Evolutionary conservation across 345 rosid genomes (phyloP).

Genomic region (Ricinus communis): DNA sequence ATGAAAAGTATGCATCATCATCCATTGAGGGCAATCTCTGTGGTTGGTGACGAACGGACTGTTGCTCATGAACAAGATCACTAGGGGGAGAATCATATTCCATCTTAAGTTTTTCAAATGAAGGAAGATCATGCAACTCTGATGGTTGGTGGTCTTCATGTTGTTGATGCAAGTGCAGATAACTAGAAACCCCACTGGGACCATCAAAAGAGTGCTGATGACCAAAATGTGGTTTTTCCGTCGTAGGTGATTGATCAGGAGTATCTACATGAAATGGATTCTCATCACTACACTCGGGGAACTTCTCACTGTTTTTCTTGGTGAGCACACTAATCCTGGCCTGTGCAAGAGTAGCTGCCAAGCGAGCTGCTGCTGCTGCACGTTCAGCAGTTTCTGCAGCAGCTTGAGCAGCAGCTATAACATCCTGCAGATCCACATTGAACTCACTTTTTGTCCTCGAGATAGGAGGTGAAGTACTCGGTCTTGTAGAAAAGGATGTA

Average conservation of each 20-base stretch:
- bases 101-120: slow-evolving; percentile 33
- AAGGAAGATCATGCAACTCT: slow-evolving; percentile 31
- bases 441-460: slow-evolving; percentile 39
- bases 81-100: slow-evolving; percentile 33
- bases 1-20: slow-evolving; percentile 75
- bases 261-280: slow-evolving; percentile 58
- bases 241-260: slow-evolving; percentile 31
- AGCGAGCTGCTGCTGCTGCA: slow-evolving; percentile 86
- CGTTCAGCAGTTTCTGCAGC: slow-evolving; percentile 91
- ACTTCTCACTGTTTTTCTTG: slow-evolving; percentile 46
- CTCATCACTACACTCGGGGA: slow-evolving; percentile 39
- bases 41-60: slow-evolving; percentile 47
- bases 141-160: slow-evolving; percentile 21
- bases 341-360: slow-evolving; percentile 93
- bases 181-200: slow-evolving; percentile 5
- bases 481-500: slow-evolving; percentile 28
- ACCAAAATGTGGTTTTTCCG: slow-evolving; percentile 36
- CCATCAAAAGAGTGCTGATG: slow-evolving; percentile 39
- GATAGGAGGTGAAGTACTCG: slow-evolving; percentile 21
- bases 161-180: slow-evolving; percentile 4
- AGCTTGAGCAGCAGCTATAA: slow-evolving; percentile 78
- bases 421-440: slow-evolving; percentile 72
- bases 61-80: slow-evolving; percentile 24
- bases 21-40: slow-evolving; percentile 68
- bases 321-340: slow-evolving; percentile 68